phyloP scores from a whole-genome alignment of 2,329 filamentous ascomycete species.

The Didymellaceae sp. region DNA sequence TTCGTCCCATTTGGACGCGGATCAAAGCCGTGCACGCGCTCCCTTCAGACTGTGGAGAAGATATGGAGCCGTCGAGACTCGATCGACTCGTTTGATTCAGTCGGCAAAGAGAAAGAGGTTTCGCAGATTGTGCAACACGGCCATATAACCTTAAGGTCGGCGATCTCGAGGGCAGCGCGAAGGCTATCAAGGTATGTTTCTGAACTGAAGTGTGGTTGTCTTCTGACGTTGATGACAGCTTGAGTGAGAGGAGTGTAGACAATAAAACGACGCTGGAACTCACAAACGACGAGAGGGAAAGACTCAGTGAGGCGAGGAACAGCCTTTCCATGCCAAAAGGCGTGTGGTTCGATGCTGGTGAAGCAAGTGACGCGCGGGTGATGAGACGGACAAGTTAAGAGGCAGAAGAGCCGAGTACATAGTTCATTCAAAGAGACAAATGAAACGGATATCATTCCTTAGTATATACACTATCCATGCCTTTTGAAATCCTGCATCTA shows the following conservation, averaged over 20 bases:
- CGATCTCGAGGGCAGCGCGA: background rate
- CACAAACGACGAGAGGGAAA: background rate
- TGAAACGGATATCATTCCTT: conserved; percentile 33
- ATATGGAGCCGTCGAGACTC: too few relatives aligned
- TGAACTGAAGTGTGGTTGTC: too few relatives aligned
- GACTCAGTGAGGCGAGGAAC: background rate
- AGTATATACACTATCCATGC: conserved; percentile 26
- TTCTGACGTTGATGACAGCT: too few relatives aligned
- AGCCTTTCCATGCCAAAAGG: background rate
- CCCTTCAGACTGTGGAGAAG: too few relatives aligned
- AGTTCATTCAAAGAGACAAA: too few relatives aligned
- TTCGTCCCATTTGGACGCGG: too few relatives aligned
- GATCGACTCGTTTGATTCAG: background rate
- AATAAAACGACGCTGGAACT: background rate
- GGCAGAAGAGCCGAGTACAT: too few relatives aligned
- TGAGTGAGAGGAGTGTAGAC: too few relatives aligned
- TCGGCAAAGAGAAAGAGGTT: background rate
- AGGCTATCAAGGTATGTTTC: background rate
- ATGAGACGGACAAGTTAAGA: background rate
- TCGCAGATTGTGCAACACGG: background rate
- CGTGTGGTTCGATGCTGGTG: background rate
- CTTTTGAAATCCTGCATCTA: conserved; percentile 6
- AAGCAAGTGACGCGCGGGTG: background rate
- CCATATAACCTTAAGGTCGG: background rate
- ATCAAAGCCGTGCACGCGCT: too few relatives aligned